Base-by-base conservation (phyloP, 768 basidiomycete genomes). In the Leccinum incarnatum region DNA sequence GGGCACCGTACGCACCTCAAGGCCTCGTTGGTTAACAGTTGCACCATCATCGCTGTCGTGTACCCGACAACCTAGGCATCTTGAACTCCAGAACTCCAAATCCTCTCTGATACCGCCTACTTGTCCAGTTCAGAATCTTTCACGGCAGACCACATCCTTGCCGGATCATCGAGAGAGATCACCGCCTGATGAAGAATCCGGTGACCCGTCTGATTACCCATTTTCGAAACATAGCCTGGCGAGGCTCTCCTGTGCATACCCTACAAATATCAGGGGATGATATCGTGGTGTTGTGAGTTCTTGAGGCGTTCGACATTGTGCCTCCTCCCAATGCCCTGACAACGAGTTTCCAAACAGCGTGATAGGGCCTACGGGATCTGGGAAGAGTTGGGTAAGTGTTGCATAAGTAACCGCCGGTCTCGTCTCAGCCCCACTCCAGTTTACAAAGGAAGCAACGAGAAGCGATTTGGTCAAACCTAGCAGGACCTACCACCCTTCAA, bases 361-460 rank as follows among this genome's bases (percentile, higher is more conserved):
- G 30, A 32, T 63, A 7, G 66, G 66, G 0, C 63, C 66, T 6
- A 62, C 66, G 29, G 66, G 66, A 34, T 57, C 63, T 0, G 66
- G 66, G 0, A 67, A 67, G 34, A 67, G 66, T 25, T 67, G 63
- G 66, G 66, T 68, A 23, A 14, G 66, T 57, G 25, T 10, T 15
- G 2, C 25, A 15, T 19, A 21, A 19, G 10, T n/a, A 12, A 10
- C 17, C 11, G 19, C 25, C 1, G 19, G 27, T 29, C 27, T 29
- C 8, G 2, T 48, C 11, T 45, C 8, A 62, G 17, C 9, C 25
- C 21, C 1, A 10, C 29, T 19, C 29, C 34, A 67, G 66, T 67
- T 67, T 23, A 48, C 45, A 36, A 65, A 34, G 37, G 32, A 54
- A 34, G 66, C 50, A 1, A 68, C 64, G 2, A 58, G 10, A 9